A percentile compares a stretch with the other conserved stretches of the same genome.
These are phyloP conservation scores for Pyrenophora teres DNA, from an alignment of 2,329 filamentous ascomycete genomes.

Conservation along the genomic window DNA sequence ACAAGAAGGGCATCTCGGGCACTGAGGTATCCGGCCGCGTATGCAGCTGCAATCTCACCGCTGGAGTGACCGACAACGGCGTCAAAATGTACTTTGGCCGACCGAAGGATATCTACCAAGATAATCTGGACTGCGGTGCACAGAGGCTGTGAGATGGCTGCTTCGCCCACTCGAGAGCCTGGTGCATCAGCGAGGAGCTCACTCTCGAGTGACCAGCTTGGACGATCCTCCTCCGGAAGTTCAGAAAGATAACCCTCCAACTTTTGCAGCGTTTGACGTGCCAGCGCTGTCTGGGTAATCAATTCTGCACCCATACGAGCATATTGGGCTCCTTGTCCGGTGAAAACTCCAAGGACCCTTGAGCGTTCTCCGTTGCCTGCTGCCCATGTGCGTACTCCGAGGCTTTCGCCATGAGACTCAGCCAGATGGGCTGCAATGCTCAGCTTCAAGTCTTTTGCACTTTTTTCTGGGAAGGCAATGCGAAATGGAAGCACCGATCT, in stretches of 20 bases:
- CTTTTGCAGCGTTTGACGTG: not conserved
- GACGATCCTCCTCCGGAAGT: not conserved
- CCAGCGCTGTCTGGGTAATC: not conserved
- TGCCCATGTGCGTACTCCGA: not conserved
- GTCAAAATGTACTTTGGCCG: slow-evolving; percentile 8
- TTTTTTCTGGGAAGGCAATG: not conserved
- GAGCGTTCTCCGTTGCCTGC: not conserved
- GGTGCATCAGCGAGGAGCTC: not conserved
- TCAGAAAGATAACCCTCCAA: not conserved
- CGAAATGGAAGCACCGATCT: not conserved
- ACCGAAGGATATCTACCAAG: slow-evolving; percentile 13
- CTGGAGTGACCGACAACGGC: slow-evolving; percentile 45
- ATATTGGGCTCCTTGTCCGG: slow-evolving; percentile 4
- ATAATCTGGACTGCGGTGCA: slow-evolving; percentile 30
- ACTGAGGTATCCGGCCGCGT: slow-evolving; percentile 33
- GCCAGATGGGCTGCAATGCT: not conserved
- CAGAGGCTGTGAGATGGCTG: slow-evolving; percentile 25
- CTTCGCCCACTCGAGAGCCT: slow-evolving; percentile 2
- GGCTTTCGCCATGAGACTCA: not conserved
- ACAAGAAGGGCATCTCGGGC: not conserved
- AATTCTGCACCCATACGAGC: not conserved
- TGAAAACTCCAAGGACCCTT: slow-evolving; percentile 10
- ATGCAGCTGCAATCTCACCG: slow-evolving; percentile 50
- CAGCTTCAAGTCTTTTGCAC: not conserved
- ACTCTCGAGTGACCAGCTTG: not conserved